These are phyloP conservation scores for Gymnopilus junonius DNA, from an alignment of 768 basidiomycete genomes.

Conservation along the genomic window DNA sequence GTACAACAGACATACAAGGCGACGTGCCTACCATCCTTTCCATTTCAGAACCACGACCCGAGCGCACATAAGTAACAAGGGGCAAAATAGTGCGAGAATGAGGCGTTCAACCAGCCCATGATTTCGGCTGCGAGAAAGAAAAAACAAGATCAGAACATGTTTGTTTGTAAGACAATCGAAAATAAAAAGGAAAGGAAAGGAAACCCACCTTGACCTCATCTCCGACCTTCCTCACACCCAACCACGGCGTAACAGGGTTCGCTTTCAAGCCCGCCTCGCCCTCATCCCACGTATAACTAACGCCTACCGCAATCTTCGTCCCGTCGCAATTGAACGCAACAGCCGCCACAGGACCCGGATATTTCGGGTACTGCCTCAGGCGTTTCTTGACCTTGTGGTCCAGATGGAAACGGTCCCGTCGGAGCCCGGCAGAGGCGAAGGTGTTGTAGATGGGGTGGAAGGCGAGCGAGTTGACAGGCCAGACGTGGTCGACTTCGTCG, in stretches of 20 bases:
- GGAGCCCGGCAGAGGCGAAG: constrained; percentile 93
- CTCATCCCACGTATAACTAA: constrained; percentile 91
- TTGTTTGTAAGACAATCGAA: background rate
- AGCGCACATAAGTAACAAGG: background rate
- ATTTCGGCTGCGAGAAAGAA: constrained; percentile 21
- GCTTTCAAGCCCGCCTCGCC: constrained; percentile 74
- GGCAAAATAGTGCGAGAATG: background rate
- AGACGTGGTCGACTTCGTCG: constrained; percentile 92
- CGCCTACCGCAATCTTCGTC: constrained; percentile 78
- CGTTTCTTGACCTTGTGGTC: constrained; percentile 97
- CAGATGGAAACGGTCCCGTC: constrained; percentile 95
- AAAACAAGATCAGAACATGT: background rate
- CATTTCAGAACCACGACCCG: background rate
- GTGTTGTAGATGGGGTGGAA: constrained; percentile 96
- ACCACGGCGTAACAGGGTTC: constrained; percentile 56
- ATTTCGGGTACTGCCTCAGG: constrained; percentile 87
- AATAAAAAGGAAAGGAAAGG: background rate
- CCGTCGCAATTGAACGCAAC: constrained; percentile 87
- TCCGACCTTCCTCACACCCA: constrained; percentile 67
- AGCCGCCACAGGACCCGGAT: constrained; percentile 72
- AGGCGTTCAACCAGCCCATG: constrained; percentile 10
- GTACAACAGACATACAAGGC: constrained; percentile 3
- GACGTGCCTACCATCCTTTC: constrained; percentile 8
- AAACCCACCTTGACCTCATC: constrained; percentile 69
- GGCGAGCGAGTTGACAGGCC: constrained; percentile 93